These are phyloP conservation scores for Lentinula raphanica DNA, from an alignment of 768 basidiomycete species.

Conservation along the genomic window DNA sequence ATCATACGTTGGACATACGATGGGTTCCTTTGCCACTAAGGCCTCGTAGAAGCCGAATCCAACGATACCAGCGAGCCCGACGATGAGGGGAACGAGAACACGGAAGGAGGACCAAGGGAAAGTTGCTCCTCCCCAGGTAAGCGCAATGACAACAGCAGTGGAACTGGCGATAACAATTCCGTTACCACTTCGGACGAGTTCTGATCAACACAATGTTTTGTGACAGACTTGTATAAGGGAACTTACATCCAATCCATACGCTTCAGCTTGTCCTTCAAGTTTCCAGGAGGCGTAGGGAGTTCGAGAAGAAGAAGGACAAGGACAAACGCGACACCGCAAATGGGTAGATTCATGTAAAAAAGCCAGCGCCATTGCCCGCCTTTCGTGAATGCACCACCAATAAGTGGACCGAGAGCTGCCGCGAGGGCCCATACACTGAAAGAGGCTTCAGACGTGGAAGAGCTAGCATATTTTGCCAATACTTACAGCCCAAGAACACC, in stretches of 20 bases:
- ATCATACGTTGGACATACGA: background rate
- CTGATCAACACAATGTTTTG: background rate
- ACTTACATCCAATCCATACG: slow-evolving; percentile 36
- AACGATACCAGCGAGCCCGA: background rate
- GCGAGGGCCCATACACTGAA: slow-evolving; percentile 30
- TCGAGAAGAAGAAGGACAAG: slow-evolving; percentile 25
- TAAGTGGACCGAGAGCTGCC: slow-evolving; percentile 24
- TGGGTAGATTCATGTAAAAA: slow-evolving; percentile 38
- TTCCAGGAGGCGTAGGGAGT: slow-evolving; percentile 29
- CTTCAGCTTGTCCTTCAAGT: slow-evolving; percentile 23
- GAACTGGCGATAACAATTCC: slow-evolving; percentile 25
- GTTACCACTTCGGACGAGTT: slow-evolving; percentile 28
- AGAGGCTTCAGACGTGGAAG: background rate
- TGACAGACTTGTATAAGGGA: background rate
- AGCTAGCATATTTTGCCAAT: background rate
- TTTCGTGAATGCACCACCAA: slow-evolving; percentile 28
- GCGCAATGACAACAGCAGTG: slow-evolving; percentile 21
- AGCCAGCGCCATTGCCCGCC: slow-evolving; percentile 34
- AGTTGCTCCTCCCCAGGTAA: slow-evolving; percentile 39
- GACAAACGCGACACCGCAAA: slow-evolving; percentile 21
- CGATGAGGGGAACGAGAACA: slow-evolving; percentile 16
- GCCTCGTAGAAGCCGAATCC: background rate
- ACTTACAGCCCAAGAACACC: slow-evolving; percentile 24
- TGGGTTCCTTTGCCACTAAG: background rate
- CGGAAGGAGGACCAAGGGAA: slow-evolving; percentile 34